phyloP scores from a whole-genome alignment of 2,329 filamentous ascomycete species.

The Botryotinia globosa region DNA sequence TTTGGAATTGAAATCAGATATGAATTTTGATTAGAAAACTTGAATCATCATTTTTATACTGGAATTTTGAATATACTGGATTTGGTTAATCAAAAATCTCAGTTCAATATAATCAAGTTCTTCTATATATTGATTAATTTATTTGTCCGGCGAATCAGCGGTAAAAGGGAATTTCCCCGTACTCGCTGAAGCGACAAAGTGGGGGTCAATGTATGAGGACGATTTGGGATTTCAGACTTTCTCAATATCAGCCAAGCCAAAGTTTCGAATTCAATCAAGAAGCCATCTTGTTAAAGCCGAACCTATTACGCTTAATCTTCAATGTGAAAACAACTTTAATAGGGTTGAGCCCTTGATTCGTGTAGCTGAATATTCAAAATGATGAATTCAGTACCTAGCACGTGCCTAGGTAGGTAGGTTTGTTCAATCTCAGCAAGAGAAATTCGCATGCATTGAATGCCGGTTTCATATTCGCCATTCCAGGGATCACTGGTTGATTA shows the following conservation, averaged over 20 bases:
- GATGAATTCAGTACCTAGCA: not conserved
- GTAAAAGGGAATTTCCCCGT: not conserved
- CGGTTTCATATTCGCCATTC: not conserved
- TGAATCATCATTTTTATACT: too few species aligned
- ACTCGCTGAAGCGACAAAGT: not conserved
- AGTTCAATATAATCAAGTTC: too few species aligned
- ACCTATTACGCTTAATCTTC: not conserved
- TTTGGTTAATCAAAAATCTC: too few species aligned
- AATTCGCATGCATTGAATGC: not conserved
- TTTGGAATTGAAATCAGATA: too few species aligned
- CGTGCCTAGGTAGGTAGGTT: not conserved
- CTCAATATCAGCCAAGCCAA: not conserved
- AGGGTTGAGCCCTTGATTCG: not conserved
- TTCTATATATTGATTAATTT: not conserved
- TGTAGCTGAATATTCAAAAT: not conserved
- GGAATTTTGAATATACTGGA: too few species aligned
- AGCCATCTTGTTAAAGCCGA: not conserved
- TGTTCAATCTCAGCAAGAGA: not conserved
- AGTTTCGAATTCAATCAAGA: not conserved
- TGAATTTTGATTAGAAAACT: too few species aligned
- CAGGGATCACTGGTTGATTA: not conserved
- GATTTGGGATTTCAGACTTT: not conserved
- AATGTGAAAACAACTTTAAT: not conserved
- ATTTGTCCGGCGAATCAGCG: not conserved
- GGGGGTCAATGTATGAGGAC: not conserved